phyloP scores from a whole-genome alignment of 2,329 filamentous ascomycete species.

The Colletotrichum sp. region DNA sequence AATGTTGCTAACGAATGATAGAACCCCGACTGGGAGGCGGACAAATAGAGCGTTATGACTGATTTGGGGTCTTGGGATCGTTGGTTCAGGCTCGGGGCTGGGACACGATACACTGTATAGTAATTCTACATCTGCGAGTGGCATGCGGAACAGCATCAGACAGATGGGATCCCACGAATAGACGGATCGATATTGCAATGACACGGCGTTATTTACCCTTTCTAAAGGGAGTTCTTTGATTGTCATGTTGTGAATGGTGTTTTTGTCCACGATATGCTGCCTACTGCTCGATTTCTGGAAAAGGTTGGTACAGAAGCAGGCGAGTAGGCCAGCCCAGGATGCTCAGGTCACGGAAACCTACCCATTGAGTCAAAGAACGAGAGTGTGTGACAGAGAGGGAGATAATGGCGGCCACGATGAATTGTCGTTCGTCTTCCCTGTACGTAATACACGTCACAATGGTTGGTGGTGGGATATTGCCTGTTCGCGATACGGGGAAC shows the following conservation, averaged over 20 bases:
- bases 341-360: neutral
- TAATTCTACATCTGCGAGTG: conserved; percentile 20
- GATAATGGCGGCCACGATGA: neutral
- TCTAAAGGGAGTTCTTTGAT: neutral
- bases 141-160: conserved; percentile 18
- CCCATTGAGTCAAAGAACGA: neutral
- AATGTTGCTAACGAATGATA: conserved; percentile 27
- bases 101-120: conserved; percentile 25
- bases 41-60: conserved; percentile 40
- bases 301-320: neutral
- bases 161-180: conserved; percentile 17
- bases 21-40: conserved; percentile 62
- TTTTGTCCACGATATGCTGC: neutral
- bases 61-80: conserved; percentile 1
- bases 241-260: neutral
- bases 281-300: neutral
- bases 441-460: conserved; percentile 10
- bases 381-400: neutral
- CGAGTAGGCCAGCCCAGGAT: neutral
- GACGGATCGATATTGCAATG: conserved; percentile 15
- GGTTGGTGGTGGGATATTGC: conserved; percentile 6
- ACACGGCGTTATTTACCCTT: neutral
- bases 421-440: conserved; percentile 3
- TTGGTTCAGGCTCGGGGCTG: conserved; percentile 18
- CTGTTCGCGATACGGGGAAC: neutral